A percentile compares a stretch with the other conserved stretches of the same genome.
These are phyloP conservation scores for Neofusicoccum parvum DNA, from an alignment of 2,329 filamentous ascomycete species.

Conservation along the genomic window DNA sequence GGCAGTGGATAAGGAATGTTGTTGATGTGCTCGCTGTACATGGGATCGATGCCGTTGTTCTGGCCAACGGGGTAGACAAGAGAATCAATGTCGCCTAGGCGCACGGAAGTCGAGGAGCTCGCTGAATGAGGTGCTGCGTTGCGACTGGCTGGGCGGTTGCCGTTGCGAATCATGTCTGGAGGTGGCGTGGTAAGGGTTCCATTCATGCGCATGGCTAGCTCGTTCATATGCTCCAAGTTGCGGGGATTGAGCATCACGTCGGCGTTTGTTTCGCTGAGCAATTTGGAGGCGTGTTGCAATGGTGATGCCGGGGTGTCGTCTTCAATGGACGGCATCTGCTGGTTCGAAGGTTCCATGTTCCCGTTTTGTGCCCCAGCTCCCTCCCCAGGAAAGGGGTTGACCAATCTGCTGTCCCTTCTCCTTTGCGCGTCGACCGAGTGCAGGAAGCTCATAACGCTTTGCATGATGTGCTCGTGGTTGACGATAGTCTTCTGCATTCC, in stretches of 20 bases:
- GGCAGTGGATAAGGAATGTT: slow-evolving; percentile 87
- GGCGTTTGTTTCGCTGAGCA: slow-evolving; percentile 66
- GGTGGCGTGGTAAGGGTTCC: slow-evolving; percentile 60
- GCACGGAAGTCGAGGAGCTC: slow-evolving; percentile 52
- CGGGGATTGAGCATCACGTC: slow-evolving; percentile 65
- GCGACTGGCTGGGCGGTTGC: slow-evolving; percentile 48
- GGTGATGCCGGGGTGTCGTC: slow-evolving; percentile 69
- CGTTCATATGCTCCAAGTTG: slow-evolving; percentile 67
- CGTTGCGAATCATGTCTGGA: slow-evolving; percentile 54
- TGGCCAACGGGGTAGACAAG: slow-evolving; percentile 90
- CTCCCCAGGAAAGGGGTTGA: slow-evolving; percentile 41
- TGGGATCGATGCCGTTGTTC: slow-evolving; percentile 90
- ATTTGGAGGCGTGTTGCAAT: slow-evolving; percentile 67
- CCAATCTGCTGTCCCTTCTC: slow-evolving; percentile 61
- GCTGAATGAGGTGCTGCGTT: slow-evolving; percentile 48
- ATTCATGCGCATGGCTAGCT: slow-evolving; percentile 58
- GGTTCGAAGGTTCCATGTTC: slow-evolving; percentile 45
- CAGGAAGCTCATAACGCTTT: slow-evolving; percentile 70
- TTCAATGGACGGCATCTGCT: slow-evolving; percentile 48
- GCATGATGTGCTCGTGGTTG: slow-evolving; percentile 71
- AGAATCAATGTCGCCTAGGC: slow-evolving; percentile 63
- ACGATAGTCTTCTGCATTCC: slow-evolving; percentile 70
- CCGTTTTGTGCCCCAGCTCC: slow-evolving; percentile 45
- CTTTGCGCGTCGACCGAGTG: slow-evolving; percentile 66
- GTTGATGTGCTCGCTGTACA: slow-evolving; percentile 90